Percentiles rank a stretch among this genome's conserved stretches.
Conservation (phyloP, 129 eudicot species). For the Escallonia herrerae region DNA sequence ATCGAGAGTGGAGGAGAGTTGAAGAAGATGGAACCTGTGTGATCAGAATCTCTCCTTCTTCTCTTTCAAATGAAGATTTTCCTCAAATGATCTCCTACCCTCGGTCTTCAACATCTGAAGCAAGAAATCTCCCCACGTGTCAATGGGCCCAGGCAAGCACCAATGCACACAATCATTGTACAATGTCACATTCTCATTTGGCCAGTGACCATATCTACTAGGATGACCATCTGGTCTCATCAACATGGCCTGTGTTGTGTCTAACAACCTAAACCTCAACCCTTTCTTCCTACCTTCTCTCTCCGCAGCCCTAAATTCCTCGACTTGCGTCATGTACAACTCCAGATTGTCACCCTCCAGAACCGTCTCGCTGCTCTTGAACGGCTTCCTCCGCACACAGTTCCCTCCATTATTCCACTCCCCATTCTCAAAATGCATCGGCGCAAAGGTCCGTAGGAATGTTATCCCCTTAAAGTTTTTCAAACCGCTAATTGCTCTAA, state of each 20-base stretch:
- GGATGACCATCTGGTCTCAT: conserved; percentile 97
- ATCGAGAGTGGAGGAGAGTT: no score
- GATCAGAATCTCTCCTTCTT: conserved; percentile 6
- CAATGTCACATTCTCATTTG: conserved; percentile 52
- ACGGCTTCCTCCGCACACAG: conserved; percentile 56
- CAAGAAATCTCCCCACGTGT: conserved; percentile 77
- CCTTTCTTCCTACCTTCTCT: conserved; percentile 44
- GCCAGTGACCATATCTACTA: conserved; percentile 81
- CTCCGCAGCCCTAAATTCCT: conserved; percentile 53
- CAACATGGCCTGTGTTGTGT: conserved; percentile 58
- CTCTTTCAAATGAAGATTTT: conserved; percentile 27
- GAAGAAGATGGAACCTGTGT: neutral
- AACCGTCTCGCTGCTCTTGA: conserved; percentile 43
- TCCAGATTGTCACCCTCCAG: conserved; percentile 63
- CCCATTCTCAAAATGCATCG: conserved; percentile 72
- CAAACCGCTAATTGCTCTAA: conserved; percentile 42
- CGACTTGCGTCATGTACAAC: conserved; percentile 56
- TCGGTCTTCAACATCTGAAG: conserved; percentile 67
- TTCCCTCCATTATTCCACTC: conserved; percentile 62
- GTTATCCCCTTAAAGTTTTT: conserved; percentile 48
- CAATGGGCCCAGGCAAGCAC: conserved; percentile 95
- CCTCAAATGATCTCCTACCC: conserved; percentile 40
- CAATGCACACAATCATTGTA: conserved; percentile 82
- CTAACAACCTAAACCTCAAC: conserved; percentile 46
- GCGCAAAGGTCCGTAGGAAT: conserved; percentile 54